A percentile compares a stretch with the other conserved stretches of the same genome.
phyloP scores from a whole-genome alignment of 2,329 filamentous ascomycete species.

The Epichloe gansuensis region DNA sequence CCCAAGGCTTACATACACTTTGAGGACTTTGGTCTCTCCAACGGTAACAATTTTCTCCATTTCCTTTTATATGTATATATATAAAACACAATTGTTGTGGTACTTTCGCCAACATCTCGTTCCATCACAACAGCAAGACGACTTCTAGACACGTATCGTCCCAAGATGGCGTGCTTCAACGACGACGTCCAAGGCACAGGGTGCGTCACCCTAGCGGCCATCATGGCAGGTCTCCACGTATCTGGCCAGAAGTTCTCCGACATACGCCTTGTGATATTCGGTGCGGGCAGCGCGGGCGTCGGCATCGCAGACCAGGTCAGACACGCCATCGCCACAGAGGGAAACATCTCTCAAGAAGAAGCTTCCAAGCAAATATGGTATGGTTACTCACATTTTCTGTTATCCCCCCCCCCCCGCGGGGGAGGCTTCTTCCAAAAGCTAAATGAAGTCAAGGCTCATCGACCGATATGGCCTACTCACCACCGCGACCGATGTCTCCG shows the following conservation, averaged over 20 bases:
- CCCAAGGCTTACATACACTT: constrained; percentile 80
- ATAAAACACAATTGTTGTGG: background rate
- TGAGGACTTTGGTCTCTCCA: constrained; percentile 71
- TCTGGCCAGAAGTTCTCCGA: constrained; percentile 53
- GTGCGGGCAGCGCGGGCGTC: constrained; percentile 67
- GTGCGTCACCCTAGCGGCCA: constrained; percentile 72
- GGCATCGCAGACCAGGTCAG: constrained; percentile 78
- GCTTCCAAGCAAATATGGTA: constrained; percentile 69
- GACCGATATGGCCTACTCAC: constrained; percentile 71
- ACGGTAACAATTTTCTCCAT: constrained; percentile 33
- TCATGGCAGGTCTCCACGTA: constrained; percentile 64
- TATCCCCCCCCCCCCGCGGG: background rate
- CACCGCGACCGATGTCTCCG: constrained; percentile 47
- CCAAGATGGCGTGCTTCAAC: constrained; percentile 72
- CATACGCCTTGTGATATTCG: constrained; percentile 61
- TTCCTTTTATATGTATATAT: too few species aligned
- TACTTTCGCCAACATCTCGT: background rate
- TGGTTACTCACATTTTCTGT: constrained; percentile 3
- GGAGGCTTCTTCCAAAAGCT: background rate
- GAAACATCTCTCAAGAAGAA: constrained; percentile 55
- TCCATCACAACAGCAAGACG: constrained; percentile 40
- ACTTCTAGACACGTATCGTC: constrained; percentile 62
- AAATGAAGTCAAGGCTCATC: constrained; percentile 44
- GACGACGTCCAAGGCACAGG: constrained; percentile 86
- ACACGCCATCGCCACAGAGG: constrained; percentile 62